phyloP scores from a whole-genome alignment of 2,329 filamentous ascomycete species.

The Pestalotiopsis sp. region DNA sequence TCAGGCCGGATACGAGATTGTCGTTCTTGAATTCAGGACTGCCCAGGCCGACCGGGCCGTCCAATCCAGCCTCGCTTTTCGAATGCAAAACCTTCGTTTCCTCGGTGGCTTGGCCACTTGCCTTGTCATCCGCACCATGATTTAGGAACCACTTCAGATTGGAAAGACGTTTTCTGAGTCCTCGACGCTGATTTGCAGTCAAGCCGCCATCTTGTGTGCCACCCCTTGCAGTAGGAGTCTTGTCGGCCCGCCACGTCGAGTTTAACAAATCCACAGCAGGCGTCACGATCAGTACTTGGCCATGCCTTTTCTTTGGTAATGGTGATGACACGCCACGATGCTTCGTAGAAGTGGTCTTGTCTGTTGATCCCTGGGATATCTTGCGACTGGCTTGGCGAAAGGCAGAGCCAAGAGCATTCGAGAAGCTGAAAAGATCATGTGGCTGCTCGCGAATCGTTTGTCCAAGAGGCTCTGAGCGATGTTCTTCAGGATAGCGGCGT shows the following conservation, averaged over 20 bases:
- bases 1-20: slow-evolving; percentile 11
- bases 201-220: background rate
- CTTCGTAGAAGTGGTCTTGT: slow-evolving; percentile 1
- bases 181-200: slow-evolving; percentile 15
- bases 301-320: background rate
- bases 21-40: slow-evolving; percentile 16
- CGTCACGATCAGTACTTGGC: background rate
- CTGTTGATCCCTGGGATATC: slow-evolving; percentile 6
- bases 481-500: slow-evolving; percentile 20
- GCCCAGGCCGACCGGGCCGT: slow-evolving; percentile 9
- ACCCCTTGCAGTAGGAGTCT: background rate
- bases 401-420: slow-evolving; percentile 19
- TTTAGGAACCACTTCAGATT: slow-evolving; percentile 24
- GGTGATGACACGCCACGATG: background rate
- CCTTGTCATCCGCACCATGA: slow-evolving; percentile 12
- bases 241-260: background rate
- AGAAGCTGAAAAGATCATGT: slow-evolving; percentile 26
- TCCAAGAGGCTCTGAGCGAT: slow-evolving; percentile 16
- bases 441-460: slow-evolving; percentile 20
- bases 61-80: slow-evolving; percentile 4
- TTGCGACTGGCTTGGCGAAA: slow-evolving; percentile 18
- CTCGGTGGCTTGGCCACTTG: background rate
- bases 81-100: background rate
- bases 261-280: background rate
- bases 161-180: slow-evolving; percentile 26